A percentile compares a stretch with the other conserved stretches of the same genome.
Evolutionary conservation across 1,139 yeast genomes (phyloP).

Genomic region (Debaryomyces sp.): DNA sequence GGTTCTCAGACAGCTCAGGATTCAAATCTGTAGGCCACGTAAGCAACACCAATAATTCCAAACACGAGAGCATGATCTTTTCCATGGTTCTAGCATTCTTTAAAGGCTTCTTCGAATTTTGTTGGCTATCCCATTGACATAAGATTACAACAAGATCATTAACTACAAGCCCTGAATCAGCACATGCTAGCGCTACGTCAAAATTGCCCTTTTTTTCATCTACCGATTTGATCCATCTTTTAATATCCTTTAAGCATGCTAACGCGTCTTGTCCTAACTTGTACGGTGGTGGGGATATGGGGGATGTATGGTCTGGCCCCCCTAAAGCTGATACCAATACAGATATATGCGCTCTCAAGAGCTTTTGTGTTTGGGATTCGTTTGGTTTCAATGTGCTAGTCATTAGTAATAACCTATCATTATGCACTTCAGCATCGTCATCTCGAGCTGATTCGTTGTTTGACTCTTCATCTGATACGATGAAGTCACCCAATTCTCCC

Average conservation of each 20-base stretch:
- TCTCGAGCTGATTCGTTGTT: conserved; percentile 16
- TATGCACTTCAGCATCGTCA: conserved; percentile 20
- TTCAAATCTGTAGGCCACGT: conserved; percentile 75
- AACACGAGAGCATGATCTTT: conserved; percentile 66
- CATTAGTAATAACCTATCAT: conserved; percentile 33
- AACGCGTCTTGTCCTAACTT: conserved; percentile 89
- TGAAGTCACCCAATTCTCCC: conserved; percentile 23
- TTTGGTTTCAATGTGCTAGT: conserved; percentile 35
- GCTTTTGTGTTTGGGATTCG: conserved; percentile 44
- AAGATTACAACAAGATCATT: conserved; percentile 78
- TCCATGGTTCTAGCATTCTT: conserved; percentile 46
- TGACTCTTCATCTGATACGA: conserved; percentile 24
- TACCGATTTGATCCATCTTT: conserved; percentile 82
- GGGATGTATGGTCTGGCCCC: conserved; percentile 65
- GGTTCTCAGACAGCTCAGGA: conserved; percentile 55
- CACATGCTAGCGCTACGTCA: conserved; percentile 88
- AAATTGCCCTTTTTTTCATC: conserved; percentile 71
- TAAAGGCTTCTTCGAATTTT: conserved; percentile 20
- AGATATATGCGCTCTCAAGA: conserved; percentile 67
- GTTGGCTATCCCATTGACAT: conserved; percentile 67
- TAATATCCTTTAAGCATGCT: conserved; percentile 85
- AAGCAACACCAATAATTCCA: conserved; percentile 80
- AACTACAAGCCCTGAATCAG: conserved; percentile 72
- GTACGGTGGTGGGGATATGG: conserved; percentile 54
- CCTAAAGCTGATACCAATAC: conserved; percentile 81